These are phyloP conservation scores for Thymus mandschuricus DNA, from an alignment of 257 asterid species.

Conservation along the genomic window DNA sequence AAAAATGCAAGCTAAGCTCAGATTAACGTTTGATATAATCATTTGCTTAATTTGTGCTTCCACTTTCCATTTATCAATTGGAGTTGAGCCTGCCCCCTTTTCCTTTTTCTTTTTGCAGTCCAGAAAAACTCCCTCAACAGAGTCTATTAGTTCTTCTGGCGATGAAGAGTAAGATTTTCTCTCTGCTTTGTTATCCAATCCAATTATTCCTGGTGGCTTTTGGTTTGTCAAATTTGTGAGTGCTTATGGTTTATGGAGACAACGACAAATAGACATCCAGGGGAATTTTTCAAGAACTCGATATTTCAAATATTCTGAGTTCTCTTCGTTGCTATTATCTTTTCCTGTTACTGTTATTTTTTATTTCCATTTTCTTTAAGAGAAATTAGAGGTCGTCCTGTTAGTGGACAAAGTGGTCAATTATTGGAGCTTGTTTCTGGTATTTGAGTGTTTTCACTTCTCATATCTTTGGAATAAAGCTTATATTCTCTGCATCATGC, in stretches of 20 bases:
- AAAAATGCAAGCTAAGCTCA: slow-evolving; percentile 10
- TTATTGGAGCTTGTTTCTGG: background rate
- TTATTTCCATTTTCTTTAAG: background rate
- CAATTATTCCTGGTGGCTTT: slow-evolving; percentile 19
- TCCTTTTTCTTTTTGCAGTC: slow-evolving; percentile 52
- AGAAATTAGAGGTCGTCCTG: background rate
- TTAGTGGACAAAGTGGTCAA: background rate
- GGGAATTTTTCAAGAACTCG: background rate
- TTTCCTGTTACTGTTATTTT: background rate
- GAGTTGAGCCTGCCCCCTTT: slow-evolving; percentile 21
- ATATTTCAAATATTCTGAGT: background rate
- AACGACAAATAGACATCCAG: no score
- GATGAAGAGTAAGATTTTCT: slow-evolving; percentile 90
- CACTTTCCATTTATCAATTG: slow-evolving; percentile 2
- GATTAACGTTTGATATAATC: slow-evolving; percentile 11
- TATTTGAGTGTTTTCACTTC: background rate
- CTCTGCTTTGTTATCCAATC: slow-evolving; percentile 19
- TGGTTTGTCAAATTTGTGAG: slow-evolving; percentile 25
- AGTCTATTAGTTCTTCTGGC: slow-evolving; percentile 85
- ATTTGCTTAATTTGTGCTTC: slow-evolving; percentile 8
- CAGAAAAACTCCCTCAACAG: slow-evolving; percentile 67
- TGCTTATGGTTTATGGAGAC: no score
- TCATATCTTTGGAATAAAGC: no score
- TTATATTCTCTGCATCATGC: background rate
- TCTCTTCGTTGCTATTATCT: background rate